A percentile compares a stretch with the other conserved stretches of the same genome.
Evolutionary conservation across 2,329 filamentous ascomycete species (phyloP).

Genomic region (Colletotrichum abscissum): DNA sequence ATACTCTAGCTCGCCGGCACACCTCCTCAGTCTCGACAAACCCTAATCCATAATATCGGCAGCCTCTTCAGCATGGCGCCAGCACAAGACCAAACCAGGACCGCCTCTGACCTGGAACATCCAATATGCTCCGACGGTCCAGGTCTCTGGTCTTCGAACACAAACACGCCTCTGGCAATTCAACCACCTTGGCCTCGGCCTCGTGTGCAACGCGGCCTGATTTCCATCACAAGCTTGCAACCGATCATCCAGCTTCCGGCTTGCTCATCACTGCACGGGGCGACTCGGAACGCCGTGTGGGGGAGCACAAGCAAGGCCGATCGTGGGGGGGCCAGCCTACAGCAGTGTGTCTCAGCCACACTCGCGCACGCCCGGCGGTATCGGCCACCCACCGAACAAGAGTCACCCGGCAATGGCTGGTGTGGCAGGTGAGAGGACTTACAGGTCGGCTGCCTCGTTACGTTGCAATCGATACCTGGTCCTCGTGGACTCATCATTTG

Average conservation of each 20-base stretch:
- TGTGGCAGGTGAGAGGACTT: conserved; percentile 32
- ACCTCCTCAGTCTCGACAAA: conserved; percentile 14
- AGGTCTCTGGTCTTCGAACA: conserved; percentile 18
- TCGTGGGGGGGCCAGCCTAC: conserved; percentile 18
- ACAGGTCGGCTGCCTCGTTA: conserved; percentile 24
- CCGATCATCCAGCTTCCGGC: background rate
- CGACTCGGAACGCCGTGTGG: conserved; percentile 20
- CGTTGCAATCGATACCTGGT: conserved; percentile 5
- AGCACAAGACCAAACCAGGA: conserved; percentile 2
- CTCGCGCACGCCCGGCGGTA: conserved; percentile 28
- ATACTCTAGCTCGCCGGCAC: conserved; percentile 6
- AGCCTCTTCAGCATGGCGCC: conserved; percentile 2
- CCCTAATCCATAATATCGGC: conserved; percentile 26
- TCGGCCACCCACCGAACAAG: conserved; percentile 24
- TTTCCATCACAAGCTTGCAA: background rate
- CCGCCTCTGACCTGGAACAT: background rate
- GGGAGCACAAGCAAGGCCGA: conserved; percentile 28
- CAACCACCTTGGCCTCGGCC: background rate
- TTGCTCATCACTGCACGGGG: conserved; percentile 6
- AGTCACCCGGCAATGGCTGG: conserved; percentile 19
- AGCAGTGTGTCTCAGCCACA: conserved; percentile 33
- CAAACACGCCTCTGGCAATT: conserved; percentile 8
- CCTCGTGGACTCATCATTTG: conserved; percentile 29
- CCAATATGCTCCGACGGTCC: conserved; percentile 15
- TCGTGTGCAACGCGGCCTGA: background rate